Conservation (phyloP, 1,284 basidiomycete species). For the Tilletia setariae region DNA sequence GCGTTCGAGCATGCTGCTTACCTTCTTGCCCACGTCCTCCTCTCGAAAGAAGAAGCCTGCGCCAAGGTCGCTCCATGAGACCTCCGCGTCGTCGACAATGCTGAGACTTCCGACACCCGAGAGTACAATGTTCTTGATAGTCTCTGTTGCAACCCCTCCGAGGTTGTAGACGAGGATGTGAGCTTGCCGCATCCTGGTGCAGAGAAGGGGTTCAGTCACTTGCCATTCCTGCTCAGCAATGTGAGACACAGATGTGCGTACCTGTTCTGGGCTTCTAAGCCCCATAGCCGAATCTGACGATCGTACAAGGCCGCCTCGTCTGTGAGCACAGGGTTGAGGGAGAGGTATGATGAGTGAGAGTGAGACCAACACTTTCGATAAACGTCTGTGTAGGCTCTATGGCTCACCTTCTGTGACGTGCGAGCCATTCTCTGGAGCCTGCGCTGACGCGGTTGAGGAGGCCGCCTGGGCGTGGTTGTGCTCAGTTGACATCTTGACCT, state of each 20-base stretch:
- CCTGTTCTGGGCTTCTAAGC: slow-evolving; percentile 93
- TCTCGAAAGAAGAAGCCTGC: slow-evolving; percentile 91
- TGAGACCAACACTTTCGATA: neutral
- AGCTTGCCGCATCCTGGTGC: slow-evolving; percentile 58
- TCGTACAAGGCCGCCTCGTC: slow-evolving; percentile 88
- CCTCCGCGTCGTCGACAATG: slow-evolving; percentile 59
- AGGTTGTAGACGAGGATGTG: slow-evolving; percentile 82
- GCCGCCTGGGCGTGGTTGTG: no score
- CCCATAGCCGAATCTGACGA: slow-evolving; percentile 95
- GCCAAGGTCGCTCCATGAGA: slow-evolving; percentile 67
- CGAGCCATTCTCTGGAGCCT: neutral
- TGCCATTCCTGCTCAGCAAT: slow-evolving; percentile 17
- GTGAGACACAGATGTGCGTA: slow-evolving; percentile 53
- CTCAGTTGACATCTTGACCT: no score
- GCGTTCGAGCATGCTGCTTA: slow-evolving; percentile 1
- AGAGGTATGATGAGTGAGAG: neutral
- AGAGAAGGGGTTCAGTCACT: slow-evolving; percentile 19
- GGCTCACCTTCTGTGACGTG: slow-evolving; percentile 5
- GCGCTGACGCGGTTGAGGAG: no score
- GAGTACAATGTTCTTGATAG: slow-evolving; percentile 80
- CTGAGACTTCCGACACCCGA: slow-evolving; percentile 63
- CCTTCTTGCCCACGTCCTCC: slow-evolving; percentile 70
- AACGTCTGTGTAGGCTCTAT: neutral
- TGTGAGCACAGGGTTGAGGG: slow-evolving; percentile 36
- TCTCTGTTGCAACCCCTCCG: slow-evolving; percentile 84